A percentile compares a stretch with the other conserved stretches of the same genome.
Evolutionary conservation across 164 flowering plant species (phyloP).

Genomic region (Vitis cinerea): DNA sequence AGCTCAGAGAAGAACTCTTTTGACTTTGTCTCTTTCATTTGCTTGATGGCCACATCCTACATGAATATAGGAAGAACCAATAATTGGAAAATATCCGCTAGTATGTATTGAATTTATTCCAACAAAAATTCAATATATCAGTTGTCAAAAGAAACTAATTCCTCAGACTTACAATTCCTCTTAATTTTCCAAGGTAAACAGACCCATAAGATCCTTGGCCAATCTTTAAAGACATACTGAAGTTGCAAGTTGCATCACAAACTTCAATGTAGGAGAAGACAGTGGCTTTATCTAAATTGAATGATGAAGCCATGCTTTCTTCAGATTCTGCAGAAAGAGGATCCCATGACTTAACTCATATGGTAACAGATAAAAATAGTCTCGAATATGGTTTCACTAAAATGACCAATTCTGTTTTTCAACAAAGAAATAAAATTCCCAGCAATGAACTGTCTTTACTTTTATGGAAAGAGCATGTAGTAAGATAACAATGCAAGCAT

Average conservation of each 20-base stretch:
- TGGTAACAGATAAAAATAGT: background rate
- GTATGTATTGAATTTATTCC: background rate
- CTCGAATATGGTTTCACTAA: background rate
- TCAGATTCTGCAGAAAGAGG: conserved; percentile 16
- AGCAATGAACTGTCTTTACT: conserved; percentile 1
- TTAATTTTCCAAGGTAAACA: conserved; percentile 30
- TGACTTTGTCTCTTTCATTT: conserved; percentile 37
- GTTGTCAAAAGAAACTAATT: no score
- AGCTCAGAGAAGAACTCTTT: conserved; percentile 44
- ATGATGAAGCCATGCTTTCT: conserved; percentile 10
- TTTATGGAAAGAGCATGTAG: background rate
- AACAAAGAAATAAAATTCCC: background rate
- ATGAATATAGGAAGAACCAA: background rate
- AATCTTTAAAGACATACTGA: conserved; percentile 22
- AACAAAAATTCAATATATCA: background rate
- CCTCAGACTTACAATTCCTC: conserved; percentile 21
- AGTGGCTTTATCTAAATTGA: conserved; percentile 20
- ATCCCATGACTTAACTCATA: background rate
- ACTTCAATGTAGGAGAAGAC: conserved; percentile 27
- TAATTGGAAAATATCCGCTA: background rate
- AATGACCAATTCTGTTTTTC: background rate
- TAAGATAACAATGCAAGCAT: no score
- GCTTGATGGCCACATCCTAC: conserved; percentile 44
- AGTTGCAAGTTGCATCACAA: conserved; percentile 27
- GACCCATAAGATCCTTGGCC: conserved; percentile 43